Evolutionary conservation across 2,329 filamentous ascomycete genomes (phyloP).

Genomic region (Elsinoe necatrix): DNA sequence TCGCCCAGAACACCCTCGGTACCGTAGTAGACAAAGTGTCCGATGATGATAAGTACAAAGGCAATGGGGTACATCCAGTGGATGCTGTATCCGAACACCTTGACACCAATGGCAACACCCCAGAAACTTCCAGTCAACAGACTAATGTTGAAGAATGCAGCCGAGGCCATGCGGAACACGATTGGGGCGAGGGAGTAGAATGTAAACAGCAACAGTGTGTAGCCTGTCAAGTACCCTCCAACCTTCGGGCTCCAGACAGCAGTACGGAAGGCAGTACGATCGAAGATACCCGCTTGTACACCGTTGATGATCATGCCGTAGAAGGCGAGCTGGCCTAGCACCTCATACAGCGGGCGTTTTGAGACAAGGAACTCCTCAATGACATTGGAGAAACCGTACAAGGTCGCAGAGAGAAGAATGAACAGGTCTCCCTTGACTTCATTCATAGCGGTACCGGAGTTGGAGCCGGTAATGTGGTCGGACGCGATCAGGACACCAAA

Average conservation of each 20-base stretch:
- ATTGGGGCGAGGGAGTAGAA: constrained; percentile 87
- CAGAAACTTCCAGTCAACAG: constrained; percentile 93
- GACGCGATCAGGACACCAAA: constrained; percentile 79
- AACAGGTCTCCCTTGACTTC: constrained; percentile 89
- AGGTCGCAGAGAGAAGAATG: constrained; percentile 75
- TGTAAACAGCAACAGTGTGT: constrained; percentile 69
- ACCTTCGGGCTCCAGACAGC: constrained; percentile 44
- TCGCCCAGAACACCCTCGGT: constrained; percentile 76
- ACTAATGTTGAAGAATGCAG: constrained; percentile 94
- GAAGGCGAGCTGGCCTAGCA: constrained; percentile 81
- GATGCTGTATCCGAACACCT: constrained; percentile 70
- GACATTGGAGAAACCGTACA: constrained; percentile 86
- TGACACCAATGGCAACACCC: constrained; percentile 85
- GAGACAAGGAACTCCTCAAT: constrained; percentile 91
- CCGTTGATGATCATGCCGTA: constrained; percentile 89
- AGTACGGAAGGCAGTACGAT: constrained; percentile 58
- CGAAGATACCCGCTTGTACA: constrained; percentile 83
- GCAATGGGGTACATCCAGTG: constrained; percentile 93
- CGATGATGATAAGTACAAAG: constrained; percentile 83
- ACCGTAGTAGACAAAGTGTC: constrained; percentile 80
- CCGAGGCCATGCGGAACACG: constrained; percentile 78
- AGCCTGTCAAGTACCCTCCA: constrained; percentile 78
- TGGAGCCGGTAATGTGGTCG: constrained; percentile 72
- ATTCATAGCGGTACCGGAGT: constrained; percentile 57
- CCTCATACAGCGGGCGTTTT: constrained; percentile 81